These are phyloP conservation scores for Aquilaria agallochum DNA, from an alignment of 441 rosid species.

Conservation along the genomic window DNA sequence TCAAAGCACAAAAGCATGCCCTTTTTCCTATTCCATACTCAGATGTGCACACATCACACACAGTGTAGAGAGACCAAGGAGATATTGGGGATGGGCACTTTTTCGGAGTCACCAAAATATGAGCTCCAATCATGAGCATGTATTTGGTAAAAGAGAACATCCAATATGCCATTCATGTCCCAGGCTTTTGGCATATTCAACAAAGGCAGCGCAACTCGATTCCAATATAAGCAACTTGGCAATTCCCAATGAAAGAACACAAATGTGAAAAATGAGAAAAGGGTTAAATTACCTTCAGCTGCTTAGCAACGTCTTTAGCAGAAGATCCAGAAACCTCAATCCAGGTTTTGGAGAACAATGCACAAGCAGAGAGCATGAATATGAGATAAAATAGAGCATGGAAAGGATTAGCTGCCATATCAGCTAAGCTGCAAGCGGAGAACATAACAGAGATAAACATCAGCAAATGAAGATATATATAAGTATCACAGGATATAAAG, in stretches of 20 bases:
- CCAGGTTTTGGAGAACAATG: conserved; percentile 74
- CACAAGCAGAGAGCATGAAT: conserved; percentile 73
- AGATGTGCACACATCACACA: background rate
- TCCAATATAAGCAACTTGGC: background rate
- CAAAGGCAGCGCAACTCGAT: background rate
- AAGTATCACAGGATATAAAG: background rate
- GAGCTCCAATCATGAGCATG: too few species aligned
- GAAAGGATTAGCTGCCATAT: conserved; percentile 68
- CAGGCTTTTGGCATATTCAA: background rate
- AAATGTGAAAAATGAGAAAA: background rate
- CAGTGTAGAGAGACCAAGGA: background rate
- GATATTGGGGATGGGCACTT: too few species aligned
- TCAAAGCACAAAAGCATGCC: too few species aligned
- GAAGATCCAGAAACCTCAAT: conserved; percentile 52
- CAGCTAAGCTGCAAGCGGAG: conserved; percentile 44
- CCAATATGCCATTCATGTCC: background rate
- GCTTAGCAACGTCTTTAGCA: conserved; percentile 53
- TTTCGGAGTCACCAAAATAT: too few species aligned
- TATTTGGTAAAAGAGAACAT: background rate
- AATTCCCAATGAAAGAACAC: background rate
- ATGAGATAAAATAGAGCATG: conserved; percentile 55
- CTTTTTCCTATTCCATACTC: too few species aligned
- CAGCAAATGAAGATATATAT: background rate
- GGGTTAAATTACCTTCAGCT: conserved; percentile 48
- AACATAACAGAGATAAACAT: background rate